A percentile compares a stretch with the other conserved stretches of the same genome.
phyloP scores from a whole-genome alignment of 2,329 filamentous ascomycete species.

The Diaporthe vexans region DNA sequence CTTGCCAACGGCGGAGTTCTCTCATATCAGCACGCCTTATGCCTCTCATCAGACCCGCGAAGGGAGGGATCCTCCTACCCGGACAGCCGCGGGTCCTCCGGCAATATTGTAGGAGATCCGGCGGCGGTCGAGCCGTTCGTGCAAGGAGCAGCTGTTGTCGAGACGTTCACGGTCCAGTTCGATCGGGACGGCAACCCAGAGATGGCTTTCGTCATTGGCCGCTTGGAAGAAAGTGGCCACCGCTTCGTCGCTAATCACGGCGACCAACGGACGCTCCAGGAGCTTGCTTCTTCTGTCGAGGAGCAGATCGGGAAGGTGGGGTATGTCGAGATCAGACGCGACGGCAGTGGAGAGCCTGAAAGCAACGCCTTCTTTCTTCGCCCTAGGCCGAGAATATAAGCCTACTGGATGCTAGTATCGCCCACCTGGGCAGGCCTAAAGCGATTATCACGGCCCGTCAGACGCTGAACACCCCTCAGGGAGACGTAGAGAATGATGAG shows the following conservation, averaged over 20 bases:
- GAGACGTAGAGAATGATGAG: background rate
- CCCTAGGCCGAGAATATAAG: constrained; percentile 26
- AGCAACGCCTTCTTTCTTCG: constrained; percentile 35
- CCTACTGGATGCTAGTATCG: no score
- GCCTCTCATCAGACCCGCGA: constrained; percentile 64
- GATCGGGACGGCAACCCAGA: constrained; percentile 36
- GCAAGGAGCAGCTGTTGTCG: constrained; percentile 31
- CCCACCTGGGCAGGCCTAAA: background rate
- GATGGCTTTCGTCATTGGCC: constrained; percentile 39
- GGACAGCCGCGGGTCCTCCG: constrained; percentile 29
- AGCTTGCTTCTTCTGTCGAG: constrained; percentile 33
- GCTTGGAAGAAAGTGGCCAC: constrained; percentile 5
- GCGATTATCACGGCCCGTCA: no score
- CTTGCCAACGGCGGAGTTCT: constrained; percentile 76
- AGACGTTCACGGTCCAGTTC: constrained; percentile 51
- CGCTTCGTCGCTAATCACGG: constrained; percentile 41
- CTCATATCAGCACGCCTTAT: constrained; percentile 75
- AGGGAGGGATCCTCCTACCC: constrained; percentile 34
- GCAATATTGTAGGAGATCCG: background rate
- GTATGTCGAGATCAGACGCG: constrained; percentile 3
- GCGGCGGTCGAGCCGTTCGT: constrained; percentile 27
- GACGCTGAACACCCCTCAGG: background rate
- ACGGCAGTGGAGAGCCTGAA: constrained; percentile 8
- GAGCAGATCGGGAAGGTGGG: constrained; percentile 39
- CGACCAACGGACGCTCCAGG: constrained; percentile 35